Evolutionary conservation across 2,329 filamentous ascomycete genomes (phyloP).

Genomic region (Aotearoamyces nothofagi): DNA sequence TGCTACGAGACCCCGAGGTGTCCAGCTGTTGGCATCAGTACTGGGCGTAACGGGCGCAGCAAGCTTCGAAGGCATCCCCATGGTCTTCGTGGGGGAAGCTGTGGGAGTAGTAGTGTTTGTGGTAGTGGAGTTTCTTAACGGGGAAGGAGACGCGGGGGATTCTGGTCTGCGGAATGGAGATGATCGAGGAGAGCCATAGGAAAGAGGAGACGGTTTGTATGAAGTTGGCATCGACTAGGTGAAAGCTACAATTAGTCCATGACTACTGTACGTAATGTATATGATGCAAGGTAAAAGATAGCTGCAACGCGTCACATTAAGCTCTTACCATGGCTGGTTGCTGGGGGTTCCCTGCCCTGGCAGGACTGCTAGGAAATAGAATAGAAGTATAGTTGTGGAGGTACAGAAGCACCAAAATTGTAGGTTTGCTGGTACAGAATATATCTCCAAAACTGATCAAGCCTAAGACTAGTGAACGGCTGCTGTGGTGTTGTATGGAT

Average conservation of each 20-base stretch:
- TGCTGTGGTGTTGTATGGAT: too few species aligned
- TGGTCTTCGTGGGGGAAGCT: constrained; percentile 28
- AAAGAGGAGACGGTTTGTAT: constrained; percentile 58
- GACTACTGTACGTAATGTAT: too few species aligned
- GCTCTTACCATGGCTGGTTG: constrained; percentile 3
- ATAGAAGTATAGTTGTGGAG: too few species aligned
- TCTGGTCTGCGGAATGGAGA: constrained; percentile 49
- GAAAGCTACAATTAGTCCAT: not conserved
- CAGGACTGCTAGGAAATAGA: too few species aligned
- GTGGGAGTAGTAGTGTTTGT: constrained; percentile 15
- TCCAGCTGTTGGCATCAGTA: constrained; percentile 12
- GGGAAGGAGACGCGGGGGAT: constrained; percentile 49
- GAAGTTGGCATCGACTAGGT: constrained; percentile 21
- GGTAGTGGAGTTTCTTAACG: constrained; percentile 47
- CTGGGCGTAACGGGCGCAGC: constrained; percentile 7
- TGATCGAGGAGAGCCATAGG: constrained; percentile 55
- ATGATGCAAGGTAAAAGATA: too few species aligned
- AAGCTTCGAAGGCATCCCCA: constrained; percentile 20
- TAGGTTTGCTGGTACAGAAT: too few species aligned
- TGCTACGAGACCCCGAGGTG: constrained; percentile 18
- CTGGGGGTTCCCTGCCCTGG: constrained; percentile 1
- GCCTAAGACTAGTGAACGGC: too few species aligned
- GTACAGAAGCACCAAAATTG: too few species aligned
- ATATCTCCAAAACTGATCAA: too few species aligned
- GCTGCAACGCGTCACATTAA: too few species aligned